Percentiles rank a stretch among this genome's conserved stretches.
These are phyloP conservation scores for Chlamydomonas asymmetrica DNA, from an alignment of 139 green algal genomes.

Conservation along the genomic window DNA sequence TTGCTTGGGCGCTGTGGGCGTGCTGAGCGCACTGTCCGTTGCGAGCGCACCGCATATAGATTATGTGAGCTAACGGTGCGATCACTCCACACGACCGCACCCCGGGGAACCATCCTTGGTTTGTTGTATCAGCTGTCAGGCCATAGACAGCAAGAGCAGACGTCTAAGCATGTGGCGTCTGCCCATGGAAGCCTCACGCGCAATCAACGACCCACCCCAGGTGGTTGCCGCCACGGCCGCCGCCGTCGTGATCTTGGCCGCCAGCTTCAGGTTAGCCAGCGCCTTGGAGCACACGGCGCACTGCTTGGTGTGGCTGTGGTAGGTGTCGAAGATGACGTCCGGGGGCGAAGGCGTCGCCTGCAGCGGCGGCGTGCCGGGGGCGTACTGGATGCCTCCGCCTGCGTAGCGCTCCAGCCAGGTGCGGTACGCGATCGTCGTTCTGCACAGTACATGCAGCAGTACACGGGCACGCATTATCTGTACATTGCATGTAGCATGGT, in stretches of 20 bases:
- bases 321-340: slow-evolving; percentile 12
- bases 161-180: too few relatives aligned
- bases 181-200: too few relatives aligned
- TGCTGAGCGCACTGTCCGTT: too few relatives aligned
- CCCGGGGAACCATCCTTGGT: not conserved
- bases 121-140: too few relatives aligned
- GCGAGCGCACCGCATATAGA: too few relatives aligned
- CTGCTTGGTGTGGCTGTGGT: slow-evolving; percentile 12
- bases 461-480: too few relatives aligned
- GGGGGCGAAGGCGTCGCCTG: not conserved
- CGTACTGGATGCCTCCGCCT: slow-evolving; percentile 15
- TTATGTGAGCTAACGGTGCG: not conserved
- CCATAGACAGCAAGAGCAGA: too few relatives aligned
- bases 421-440: slow-evolving; percentile 5
- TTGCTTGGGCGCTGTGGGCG: too few relatives aligned
- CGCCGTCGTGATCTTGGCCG: not conserved
- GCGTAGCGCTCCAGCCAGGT: not conserved
- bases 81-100: not conserved
- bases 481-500: too few relatives aligned
- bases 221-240: not conserved
- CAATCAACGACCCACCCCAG: slow-evolving; percentile 1
- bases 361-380: not conserved
- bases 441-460: too few relatives aligned
- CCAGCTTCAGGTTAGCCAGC: not conserved
- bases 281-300: slow-evolving; percentile 7